A percentile compares a stretch with the other conserved stretches of the same genome.
Conservation (phyloP, 176 grass and related monocot species). For the Cenchrus purpureus region DNA sequence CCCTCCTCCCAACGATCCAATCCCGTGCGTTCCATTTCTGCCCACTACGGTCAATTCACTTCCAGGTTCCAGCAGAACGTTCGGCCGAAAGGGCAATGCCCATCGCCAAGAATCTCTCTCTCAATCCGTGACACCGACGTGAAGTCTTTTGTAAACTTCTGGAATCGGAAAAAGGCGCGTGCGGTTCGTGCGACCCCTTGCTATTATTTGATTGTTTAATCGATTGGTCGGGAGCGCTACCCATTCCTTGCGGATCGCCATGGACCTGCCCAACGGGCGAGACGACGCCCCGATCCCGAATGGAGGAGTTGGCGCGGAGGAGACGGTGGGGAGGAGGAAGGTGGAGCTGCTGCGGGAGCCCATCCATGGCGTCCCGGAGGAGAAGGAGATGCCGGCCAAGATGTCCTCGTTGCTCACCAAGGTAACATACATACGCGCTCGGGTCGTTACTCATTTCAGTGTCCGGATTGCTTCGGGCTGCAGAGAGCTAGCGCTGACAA, state of each 20-base stretch:
- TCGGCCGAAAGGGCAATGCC: not conserved
- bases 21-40: too few species aligned
- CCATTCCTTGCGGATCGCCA: not conserved
- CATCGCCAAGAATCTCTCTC: not conserved
- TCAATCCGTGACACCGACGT: conserved; percentile 6
- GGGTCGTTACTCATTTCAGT: too few species aligned
- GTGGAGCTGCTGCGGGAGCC: conserved; percentile 31
- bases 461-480: not conserved
- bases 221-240: not conserved
- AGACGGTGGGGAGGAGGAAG: not conserved
- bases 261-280: conserved; percentile 21
- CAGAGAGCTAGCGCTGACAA: not conserved
- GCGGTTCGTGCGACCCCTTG: not conserved
- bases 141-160: not conserved
- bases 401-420: conserved; percentile 52
- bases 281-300: not conserved
- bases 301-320: not conserved
- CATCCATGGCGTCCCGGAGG: conserved; percentile 41
- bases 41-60: too few species aligned
- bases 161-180: conserved; percentile 10
- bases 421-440: not conserved
- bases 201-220: not conserved
- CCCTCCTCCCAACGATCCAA: too few species aligned
- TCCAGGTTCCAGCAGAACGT: too few species aligned
- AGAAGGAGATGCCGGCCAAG: not conserved